Conservation (phyloP, 2,329 filamentous ascomycete species). For the Blumeriella jaapii region DNA sequence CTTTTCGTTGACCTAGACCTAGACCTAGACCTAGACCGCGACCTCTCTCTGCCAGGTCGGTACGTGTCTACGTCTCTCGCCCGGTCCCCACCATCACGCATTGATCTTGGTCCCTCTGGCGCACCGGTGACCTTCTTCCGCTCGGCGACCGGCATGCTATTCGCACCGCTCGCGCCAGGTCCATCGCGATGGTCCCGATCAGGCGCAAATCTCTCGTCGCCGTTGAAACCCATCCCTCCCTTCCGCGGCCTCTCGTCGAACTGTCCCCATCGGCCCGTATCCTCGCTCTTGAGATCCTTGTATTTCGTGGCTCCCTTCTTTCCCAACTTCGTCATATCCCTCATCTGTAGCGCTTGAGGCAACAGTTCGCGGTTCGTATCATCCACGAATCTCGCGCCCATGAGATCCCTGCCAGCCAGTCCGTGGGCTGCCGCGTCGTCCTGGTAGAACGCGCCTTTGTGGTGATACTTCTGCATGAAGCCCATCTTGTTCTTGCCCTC, state of each 20-base stretch:
- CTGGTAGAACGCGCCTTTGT: constrained; percentile 92
- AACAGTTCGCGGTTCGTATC: constrained; percentile 77
- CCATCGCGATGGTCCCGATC: constrained; percentile 45
- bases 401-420: constrained; percentile 70
- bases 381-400: constrained; percentile 73
- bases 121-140: constrained; percentile 28
- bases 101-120: constrained; percentile 24
- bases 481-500: constrained; percentile 67
- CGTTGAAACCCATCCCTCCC: constrained; percentile 31
- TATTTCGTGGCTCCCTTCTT: constrained; percentile 88
- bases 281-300: constrained; percentile 75
- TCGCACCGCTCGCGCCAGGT: constrained; percentile 49
- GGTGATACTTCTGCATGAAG: constrained; percentile 93
- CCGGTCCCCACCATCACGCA: constrained; percentile 25
- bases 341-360: constrained; percentile 82
- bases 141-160: constrained; percentile 58
- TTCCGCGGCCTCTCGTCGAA: constrained; percentile 39
- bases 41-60: constrained; percentile 21
- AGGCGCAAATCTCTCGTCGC: constrained; percentile 57
- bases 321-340: constrained; percentile 88
- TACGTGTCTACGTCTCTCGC: constrained; percentile 25
- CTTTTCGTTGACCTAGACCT: constrained; percentile 38
- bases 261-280: constrained; percentile 79
- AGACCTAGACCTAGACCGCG: constrained; percentile 42
- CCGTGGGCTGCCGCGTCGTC: constrained; percentile 67